Conservation (phyloP, 331 rosid genomes). For the Cydonia oblonga region DNA sequence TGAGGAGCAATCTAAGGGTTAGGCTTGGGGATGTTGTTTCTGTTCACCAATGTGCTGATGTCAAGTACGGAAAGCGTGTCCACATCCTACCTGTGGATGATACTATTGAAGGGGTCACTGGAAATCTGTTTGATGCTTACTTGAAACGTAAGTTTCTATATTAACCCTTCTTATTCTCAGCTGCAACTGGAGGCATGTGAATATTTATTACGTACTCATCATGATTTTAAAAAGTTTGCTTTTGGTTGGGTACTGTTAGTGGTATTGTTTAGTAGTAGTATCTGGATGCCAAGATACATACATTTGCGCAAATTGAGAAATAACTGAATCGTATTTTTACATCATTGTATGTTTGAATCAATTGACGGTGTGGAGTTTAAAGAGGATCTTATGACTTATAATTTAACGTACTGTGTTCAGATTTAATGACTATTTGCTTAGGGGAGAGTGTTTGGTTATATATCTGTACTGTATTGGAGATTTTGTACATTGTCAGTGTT, state of each 20-base stretch:
- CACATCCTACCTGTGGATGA: slow-evolving; percentile 94
- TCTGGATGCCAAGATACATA: neutral
- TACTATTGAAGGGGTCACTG: slow-evolving; percentile 88
- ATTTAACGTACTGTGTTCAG: neutral
- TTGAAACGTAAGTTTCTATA: slow-evolving; percentile 69
- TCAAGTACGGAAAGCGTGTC: slow-evolving; percentile 91
- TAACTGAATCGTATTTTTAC: neutral
- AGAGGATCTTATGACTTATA: neutral
- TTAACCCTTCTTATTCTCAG: neutral
- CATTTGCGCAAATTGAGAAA: neutral
- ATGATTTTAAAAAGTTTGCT: neutral
- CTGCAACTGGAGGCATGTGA: neutral
- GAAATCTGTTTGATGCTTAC: slow-evolving; percentile 79
- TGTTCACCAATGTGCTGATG: slow-evolving; percentile 89
- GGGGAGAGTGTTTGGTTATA: neutral
- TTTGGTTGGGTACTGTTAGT: neutral
- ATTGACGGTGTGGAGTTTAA: neutral
- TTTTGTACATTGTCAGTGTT: too few relatives aligned
- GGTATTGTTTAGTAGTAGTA: neutral
- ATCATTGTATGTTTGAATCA: neutral
- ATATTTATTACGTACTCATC: neutral
- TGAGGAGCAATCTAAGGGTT: slow-evolving; percentile 65
- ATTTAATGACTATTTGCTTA: neutral
- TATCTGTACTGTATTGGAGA: neutral
- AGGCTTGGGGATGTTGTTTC: slow-evolving; percentile 96